These are phyloP conservation scores for Rhodotorula sp. DNA, from an alignment of 1,284 basidiomycete species.

Conservation along the genomic window DNA sequence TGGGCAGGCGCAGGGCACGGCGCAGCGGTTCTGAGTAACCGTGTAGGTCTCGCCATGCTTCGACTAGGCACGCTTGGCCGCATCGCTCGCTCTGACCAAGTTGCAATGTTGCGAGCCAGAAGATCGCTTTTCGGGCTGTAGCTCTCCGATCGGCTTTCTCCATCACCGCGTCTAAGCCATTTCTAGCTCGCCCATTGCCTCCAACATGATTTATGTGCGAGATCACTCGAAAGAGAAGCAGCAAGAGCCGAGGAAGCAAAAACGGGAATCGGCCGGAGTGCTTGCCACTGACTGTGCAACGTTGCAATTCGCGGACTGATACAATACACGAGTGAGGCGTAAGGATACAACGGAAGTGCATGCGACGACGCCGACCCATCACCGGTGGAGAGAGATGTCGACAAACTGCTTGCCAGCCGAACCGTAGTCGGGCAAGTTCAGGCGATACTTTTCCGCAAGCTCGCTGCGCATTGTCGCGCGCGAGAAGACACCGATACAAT, in stretches of 20 bases:
- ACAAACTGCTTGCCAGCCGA: constrained; percentile 38
- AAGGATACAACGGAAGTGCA: too few species aligned
- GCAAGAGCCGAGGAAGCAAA: too few species aligned
- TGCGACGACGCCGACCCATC: neutral
- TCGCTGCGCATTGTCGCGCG: constrained; percentile 52
- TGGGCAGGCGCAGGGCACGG: neutral
- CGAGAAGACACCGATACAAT: neutral
- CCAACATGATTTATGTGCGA: neutral
- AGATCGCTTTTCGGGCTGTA: neutral
- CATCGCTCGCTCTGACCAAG: neutral
- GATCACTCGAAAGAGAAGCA: too few species aligned
- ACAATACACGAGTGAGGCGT: too few species aligned
- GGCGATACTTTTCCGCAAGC: constrained; percentile 67
- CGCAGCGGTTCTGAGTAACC: neutral
- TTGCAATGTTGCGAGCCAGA: neutral
- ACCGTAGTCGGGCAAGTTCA: constrained; percentile 51
- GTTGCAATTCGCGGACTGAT: too few species aligned
- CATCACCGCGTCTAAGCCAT: neutral
- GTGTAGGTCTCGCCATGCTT: neutral
- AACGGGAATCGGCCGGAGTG: too few species aligned
- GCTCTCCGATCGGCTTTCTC: neutral
- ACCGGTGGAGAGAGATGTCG: constrained; percentile 29
- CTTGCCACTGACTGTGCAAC: too few species aligned
- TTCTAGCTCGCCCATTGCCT: neutral
- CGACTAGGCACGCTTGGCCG: neutral